Conservation (phyloP, 192 early-diverging fungal genomes). For the Lobulomyces angularis region DNA sequence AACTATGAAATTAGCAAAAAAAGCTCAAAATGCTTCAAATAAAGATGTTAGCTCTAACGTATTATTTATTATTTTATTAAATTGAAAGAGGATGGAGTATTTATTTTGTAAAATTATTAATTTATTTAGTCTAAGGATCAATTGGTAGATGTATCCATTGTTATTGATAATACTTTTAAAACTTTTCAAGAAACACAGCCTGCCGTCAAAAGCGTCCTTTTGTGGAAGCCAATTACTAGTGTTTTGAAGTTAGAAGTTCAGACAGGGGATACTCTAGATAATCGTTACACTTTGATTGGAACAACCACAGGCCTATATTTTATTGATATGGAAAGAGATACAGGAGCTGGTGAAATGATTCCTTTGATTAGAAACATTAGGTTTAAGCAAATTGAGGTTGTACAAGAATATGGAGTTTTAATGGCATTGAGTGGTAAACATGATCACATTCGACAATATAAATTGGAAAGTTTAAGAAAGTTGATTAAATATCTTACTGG, state of each 20-base stretch:
- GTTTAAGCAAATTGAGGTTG: conserved; percentile 43
- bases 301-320: conserved; percentile 40
- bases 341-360: too few species aligned
- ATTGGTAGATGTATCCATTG: too few species aligned
- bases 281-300: conserved; percentile 36
- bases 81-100: too few species aligned
- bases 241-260: conserved; percentile 22
- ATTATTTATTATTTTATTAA: too few species aligned
- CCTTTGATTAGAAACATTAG: conserved; percentile 37
- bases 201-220: too few species aligned
- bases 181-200: too few species aligned
- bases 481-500: conserved; percentile 39
- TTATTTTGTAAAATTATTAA: too few species aligned
- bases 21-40: too few species aligned
- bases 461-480: conserved; percentile 33
- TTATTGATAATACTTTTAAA: too few species aligned
- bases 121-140: too few species aligned
- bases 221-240: conserved; percentile 23
- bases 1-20: conserved; percentile 27
- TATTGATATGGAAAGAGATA: conserved; percentile 29
- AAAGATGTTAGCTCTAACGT: too few species aligned
- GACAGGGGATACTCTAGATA: conserved; percentile 39
- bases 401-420: conserved; percentile 42
- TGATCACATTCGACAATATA: conserved; percentile 49
- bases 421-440: conserved; percentile 46